Evolutionary conservation across 306 rosid species (phyloP), one percentile per base, ranked within the genome.

Genomic region (Lathyrus tuberosus): DNA sequence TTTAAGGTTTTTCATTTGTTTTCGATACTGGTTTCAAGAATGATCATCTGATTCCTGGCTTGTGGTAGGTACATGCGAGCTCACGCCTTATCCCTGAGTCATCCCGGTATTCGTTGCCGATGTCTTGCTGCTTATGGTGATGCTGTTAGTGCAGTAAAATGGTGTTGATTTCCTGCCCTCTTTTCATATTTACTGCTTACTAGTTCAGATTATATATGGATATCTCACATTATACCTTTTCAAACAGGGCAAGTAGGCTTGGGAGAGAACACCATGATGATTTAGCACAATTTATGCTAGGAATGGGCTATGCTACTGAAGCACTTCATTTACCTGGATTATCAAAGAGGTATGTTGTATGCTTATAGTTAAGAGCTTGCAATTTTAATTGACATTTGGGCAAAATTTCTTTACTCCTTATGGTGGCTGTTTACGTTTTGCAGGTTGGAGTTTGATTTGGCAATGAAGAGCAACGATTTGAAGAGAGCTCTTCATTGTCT

Each of bases 101-200:
- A 94, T 85, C 99, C 97, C 14, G 99, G 97, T 72, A 94, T 94
- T 62, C 97, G 97, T 48, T 94, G 99, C 63, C 92, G 99, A 38
- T 91, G 97, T 85, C 99, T 94, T 77, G 96, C 97, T 82, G 99
- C 99, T 69, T 89, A 94, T 72, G 99, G 99, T 17, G 99, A 94
- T 77, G 97, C 96, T 75, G 84, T 94, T 80, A 94, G 99, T 83
- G 97, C 99, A 70, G 97, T 94, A 72, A 94, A 94, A 80, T 94
- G 99, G 99, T 91, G 81, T 40, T 63, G 63, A 49, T 70, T 44
- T 11, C 30, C 35, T 65, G 71, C 42, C 40, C 59, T 68, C 75
- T 24, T 65, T 20, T 26, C 78, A 31, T 67, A 67, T 10, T 42
- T 33, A n/a, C 46, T 20, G 10, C 58, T 46, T 44, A 11, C 63